A percentile compares a stretch with the other conserved stretches of the same genome.
phyloP scores from a whole-genome alignment of 495 filamentous ascomycete species.

The Trichoderma reesei region DNA sequence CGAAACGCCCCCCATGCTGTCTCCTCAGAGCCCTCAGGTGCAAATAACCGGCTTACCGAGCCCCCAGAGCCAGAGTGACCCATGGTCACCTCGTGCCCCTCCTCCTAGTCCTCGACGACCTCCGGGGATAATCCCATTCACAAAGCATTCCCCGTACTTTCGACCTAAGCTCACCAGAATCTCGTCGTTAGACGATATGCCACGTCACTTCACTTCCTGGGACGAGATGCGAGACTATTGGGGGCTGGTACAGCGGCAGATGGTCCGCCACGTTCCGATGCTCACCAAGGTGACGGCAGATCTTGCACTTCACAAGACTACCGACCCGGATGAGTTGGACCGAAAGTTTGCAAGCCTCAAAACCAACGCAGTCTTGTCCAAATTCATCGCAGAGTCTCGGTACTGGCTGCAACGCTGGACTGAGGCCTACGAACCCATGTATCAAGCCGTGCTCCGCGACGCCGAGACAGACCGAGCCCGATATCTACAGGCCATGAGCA shows the following conservation, averaged over 20 bases:
- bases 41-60: slow-evolving; percentile 4
- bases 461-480: not conserved
- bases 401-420: slow-evolving; percentile 17
- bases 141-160: slow-evolving; percentile 8
- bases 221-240: slow-evolving; percentile 8
- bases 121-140: slow-evolving; percentile 7
- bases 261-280: slow-evolving; percentile 7
- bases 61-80: not conserved
- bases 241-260: slow-evolving; percentile 8
- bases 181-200: slow-evolving; percentile 1
- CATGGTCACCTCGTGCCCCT: not conserved
- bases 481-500: slow-evolving; percentile 2
- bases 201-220: not conserved
- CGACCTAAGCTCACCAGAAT: slow-evolving; percentile 9
- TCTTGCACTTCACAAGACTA: not conserved
- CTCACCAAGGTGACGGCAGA: not conserved
- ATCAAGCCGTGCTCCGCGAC: not conserved
- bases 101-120: not conserved
- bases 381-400: slow-evolving; percentile 27
- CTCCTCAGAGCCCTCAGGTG: not conserved
- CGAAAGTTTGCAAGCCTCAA: not conserved
- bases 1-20: not conserved
- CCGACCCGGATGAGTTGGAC: not conserved
- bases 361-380: slow-evolving; percentile 12
- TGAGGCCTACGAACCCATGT: slow-evolving; percentile 13